A percentile compares a stretch with the other conserved stretches of the same genome.
phyloP scores from a whole-genome alignment of 2,329 filamentous ascomycete genomes.

The Exophiala sideris region DNA sequence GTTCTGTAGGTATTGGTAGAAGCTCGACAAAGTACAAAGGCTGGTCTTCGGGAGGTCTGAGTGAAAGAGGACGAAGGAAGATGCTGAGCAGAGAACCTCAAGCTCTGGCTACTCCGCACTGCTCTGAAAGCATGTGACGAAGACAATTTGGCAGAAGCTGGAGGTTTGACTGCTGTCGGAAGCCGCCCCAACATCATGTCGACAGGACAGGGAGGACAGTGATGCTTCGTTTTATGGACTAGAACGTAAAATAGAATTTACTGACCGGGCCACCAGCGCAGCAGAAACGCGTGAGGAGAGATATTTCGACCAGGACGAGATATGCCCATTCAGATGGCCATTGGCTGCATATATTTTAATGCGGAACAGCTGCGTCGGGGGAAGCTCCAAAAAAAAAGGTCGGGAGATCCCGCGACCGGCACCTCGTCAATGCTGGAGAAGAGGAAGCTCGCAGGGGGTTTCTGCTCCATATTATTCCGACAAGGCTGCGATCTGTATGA shows the following conservation, averaged over 20 bases:
- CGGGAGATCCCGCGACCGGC: constrained; percentile 4
- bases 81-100: constrained; percentile 18
- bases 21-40: constrained; percentile 5
- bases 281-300: neutral
- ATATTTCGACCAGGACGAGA: neutral
- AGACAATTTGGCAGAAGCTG: constrained; percentile 10
- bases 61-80: constrained; percentile 15
- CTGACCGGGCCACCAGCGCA: too few relatives aligned
- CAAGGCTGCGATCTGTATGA: neutral
- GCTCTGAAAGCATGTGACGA: constrained; percentile 22
- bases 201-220: neutral
- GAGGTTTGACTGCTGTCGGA: constrained; percentile 8
- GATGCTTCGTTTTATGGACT: neutral
- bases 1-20: constrained; percentile 8
- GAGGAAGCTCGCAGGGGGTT: neutral
- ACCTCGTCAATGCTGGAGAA: neutral
- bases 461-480: constrained; percentile 6
- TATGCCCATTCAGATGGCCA: neutral
- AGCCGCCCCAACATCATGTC: constrained; percentile 19
- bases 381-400: neutral
- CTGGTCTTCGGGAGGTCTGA: constrained; percentile 10
- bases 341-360: constrained; percentile 1
- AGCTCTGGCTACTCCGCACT: constrained; percentile 25
- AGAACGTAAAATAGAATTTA: neutral
- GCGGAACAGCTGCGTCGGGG: neutral